Base-by-base conservation (phyloP, 2,329 filamentous ascomycete species). In the Gaeumannomyces sp. region DNA sequence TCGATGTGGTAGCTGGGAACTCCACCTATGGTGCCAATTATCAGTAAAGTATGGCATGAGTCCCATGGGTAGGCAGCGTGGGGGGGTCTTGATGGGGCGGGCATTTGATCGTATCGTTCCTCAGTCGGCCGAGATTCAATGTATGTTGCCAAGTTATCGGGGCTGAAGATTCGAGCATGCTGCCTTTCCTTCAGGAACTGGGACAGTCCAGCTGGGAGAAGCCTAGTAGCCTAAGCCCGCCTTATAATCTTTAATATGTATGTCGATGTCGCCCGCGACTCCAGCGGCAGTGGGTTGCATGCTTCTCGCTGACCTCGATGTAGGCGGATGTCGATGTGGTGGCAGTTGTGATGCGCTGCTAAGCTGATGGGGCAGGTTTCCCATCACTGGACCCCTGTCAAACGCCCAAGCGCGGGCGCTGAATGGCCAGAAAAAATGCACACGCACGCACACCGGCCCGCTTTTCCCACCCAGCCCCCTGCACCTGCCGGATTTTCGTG, bases 1-100 rank as follows among this genome's bases (percentile, higher is more conserved):
- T 79, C 33, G 75, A 78, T 6, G 75, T 77, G 19, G 71, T 80
- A 4, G 66, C 70, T 0, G 77, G 78, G 13, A 74, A 71, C n/a
- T 80, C 78, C 28, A 74, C 73, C 59, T 81, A 79, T 58, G 79
- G 73, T 2, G 74, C 71, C 13, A 65, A 62, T 4, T 68, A 67
- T 29, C 13, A 60, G 19, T 60, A 10, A 60, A 28, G 57, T 10
- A 59, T 1, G 57, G 25, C 45, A n/a, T n/a, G 22, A 53, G 3
- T 35, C 10, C 29, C 33, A 35, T 2, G 19, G 22, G 45, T 22
- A n/a, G n/a, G n/a, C 1, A 7, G 6, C 16, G 45, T 19, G 22
- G 19, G 45, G 22, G 45, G 45, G 22, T 10, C 10, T 53, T 11
- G 45, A n/a, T 7, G 8, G 19, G 45, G 11, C 33, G 33, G 11